These are phyloP conservation scores for Ganoderma multipileum DNA, from an alignment of 1,284 basidiomycete genomes.

Conservation along the genomic window DNA sequence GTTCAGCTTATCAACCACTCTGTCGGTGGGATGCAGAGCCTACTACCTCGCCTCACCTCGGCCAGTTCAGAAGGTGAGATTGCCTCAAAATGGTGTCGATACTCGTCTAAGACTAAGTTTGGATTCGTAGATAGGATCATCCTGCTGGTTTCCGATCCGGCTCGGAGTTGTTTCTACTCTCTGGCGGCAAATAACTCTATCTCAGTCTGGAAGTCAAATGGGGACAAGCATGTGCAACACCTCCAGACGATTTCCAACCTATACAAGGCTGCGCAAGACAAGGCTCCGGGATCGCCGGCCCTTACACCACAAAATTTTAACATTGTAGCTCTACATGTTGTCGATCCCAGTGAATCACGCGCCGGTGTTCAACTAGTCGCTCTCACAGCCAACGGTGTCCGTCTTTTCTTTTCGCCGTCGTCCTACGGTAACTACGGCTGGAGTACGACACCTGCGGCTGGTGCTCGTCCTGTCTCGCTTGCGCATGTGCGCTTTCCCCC, in stretches of 20 bases:
- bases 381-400: slow-evolving; percentile 78
- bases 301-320: slow-evolving; percentile 73
- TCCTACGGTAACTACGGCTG: slow-evolving; percentile 51
- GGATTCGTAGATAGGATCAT: slow-evolving; percentile 67
- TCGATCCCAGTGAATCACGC: slow-evolving; percentile 68
- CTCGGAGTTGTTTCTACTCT: slow-evolving; percentile 78
- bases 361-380: slow-evolving; percentile 79
- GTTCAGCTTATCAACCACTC: slow-evolving; percentile 86
- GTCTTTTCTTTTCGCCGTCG: slow-evolving; percentile 79
- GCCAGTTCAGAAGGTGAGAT: slow-evolving; percentile 64
- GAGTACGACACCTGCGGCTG: slow-evolving; percentile 45
- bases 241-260: slow-evolving; percentile 73
- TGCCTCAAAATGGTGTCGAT: neutral
- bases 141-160: slow-evolving; percentile 68
- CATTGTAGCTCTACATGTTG: slow-evolving; percentile 68
- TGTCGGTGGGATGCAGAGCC: slow-evolving; percentile 74
- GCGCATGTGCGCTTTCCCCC: slow-evolving; percentile 84
- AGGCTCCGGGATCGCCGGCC: slow-evolving; percentile 75
- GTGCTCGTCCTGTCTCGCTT: slow-evolving; percentile 63
- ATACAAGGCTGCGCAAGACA: slow-evolving; percentile 76
- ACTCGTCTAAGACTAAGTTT: slow-evolving; percentile 5
- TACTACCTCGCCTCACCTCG: slow-evolving; percentile 71
- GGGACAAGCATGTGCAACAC: slow-evolving; percentile 70
- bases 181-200: slow-evolving; percentile 75
- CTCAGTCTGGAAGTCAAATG: slow-evolving; percentile 66